These are phyloP conservation scores for Eucalyptus microcorys DNA, from an alignment of 345 rosid species.

Conservation along the genomic window DNA sequence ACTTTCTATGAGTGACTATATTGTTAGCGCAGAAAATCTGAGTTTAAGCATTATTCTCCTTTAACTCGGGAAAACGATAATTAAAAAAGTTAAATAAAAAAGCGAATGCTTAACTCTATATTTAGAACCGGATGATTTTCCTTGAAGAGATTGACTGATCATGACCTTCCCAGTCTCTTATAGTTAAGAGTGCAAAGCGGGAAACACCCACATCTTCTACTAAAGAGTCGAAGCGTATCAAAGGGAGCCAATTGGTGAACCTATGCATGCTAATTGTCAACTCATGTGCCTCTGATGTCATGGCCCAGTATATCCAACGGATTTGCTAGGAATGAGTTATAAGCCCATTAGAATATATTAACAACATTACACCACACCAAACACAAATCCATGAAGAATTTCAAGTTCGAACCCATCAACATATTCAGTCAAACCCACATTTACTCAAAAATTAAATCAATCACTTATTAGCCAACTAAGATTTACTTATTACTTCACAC, in stretches of 20 bases:
- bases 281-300: background rate
- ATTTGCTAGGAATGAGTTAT: background rate
- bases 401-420: background rate
- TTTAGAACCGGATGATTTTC: background rate
- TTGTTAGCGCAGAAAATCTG: background rate
- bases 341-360: background rate
- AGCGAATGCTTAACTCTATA: background rate
- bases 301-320: background rate
- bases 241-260: background rate
- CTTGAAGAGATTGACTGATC: background rate
- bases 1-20: background rate
- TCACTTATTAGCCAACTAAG: background rate
- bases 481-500: background rate
- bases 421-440: background rate
- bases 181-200: background rate
- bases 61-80: background rate
- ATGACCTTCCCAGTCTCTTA: background rate
- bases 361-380: background rate
- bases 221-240: background rate
- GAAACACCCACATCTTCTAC: background rate
- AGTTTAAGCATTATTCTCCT: background rate
- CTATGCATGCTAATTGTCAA: background rate
- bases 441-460: background rate
- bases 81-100: background rate
- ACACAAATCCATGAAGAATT: fast-evolving